Conservation (phyloP, 2,329 filamentous ascomycete species). For the Intubia oerlemansii region DNA sequence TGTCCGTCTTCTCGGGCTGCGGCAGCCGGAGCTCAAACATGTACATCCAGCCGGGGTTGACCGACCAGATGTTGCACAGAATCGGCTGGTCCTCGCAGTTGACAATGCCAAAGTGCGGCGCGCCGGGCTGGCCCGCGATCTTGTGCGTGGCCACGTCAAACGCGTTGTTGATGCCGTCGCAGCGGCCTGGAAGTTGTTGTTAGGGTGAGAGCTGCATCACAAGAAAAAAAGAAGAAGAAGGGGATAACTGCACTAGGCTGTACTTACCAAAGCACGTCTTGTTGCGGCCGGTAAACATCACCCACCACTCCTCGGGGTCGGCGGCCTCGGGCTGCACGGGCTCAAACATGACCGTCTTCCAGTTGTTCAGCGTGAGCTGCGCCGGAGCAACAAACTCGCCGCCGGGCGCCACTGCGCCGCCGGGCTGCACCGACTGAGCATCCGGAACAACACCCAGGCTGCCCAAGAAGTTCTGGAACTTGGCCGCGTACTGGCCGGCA, state of each 20-base stretch:
- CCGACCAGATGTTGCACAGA: constrained; percentile 55
- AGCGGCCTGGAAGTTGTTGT: constrained; percentile 37
- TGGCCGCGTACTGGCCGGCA: constrained; percentile 36
- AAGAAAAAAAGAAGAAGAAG: not conserved
- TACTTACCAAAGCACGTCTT: constrained; percentile 50
- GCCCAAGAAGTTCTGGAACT: constrained; percentile 42
- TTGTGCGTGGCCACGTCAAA: constrained; percentile 44
- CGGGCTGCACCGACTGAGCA: too few species aligned
- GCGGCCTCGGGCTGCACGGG: constrained; percentile 36
- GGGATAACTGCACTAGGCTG: not conserved
- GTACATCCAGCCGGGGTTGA: constrained; percentile 42
- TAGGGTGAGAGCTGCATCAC: not conserved
- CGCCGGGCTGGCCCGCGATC: constrained; percentile 35
- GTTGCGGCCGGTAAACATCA: constrained; percentile 55
- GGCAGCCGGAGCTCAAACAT: constrained; percentile 47
- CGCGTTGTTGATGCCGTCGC: constrained; percentile 39
- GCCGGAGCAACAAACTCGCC: constrained; percentile 5
- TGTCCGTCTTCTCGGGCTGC: constrained; percentile 37
- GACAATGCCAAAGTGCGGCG: constrained; percentile 46
- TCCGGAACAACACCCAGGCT: constrained; percentile 26
- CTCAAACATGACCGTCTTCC: constrained; percentile 44
- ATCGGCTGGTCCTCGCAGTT: constrained; percentile 57
- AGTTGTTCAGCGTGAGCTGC: constrained; percentile 41
- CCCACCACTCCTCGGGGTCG: constrained; percentile 53
- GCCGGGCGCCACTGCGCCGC: constrained; percentile 12